phyloP scores from a whole-genome alignment of 257 asterid genomes.

The Perilla frutescens region DNA sequence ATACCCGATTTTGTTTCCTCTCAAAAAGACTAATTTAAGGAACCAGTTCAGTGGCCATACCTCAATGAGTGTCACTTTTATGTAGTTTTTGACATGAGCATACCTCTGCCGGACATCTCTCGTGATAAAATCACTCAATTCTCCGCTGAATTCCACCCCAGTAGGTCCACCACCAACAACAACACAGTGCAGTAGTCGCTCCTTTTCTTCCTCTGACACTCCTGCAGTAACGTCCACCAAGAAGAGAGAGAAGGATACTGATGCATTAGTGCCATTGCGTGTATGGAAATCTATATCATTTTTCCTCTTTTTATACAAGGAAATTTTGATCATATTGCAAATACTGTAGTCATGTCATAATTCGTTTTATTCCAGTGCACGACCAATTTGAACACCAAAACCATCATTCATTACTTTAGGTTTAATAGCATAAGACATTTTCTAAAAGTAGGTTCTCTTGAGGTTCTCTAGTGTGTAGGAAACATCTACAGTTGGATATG shows the following conservation, averaged over 20 bases:
- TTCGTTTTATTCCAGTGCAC: too few relatives aligned
- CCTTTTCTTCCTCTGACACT: conserved; percentile 85
- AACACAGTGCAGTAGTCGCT: conserved; percentile 81
- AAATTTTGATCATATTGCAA: not conserved
- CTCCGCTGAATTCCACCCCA: conserved; percentile 95
- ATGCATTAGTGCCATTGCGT: not conserved
- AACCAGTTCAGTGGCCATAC: conserved; percentile 38
- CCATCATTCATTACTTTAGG: too few relatives aligned
- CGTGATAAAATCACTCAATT: conserved; percentile 87
- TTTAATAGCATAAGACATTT: too few relatives aligned
- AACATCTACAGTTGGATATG: not conserved
- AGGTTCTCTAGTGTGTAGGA: too few relatives aligned
- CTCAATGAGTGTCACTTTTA: conserved; percentile 93
- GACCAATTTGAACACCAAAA: too few relatives aligned
- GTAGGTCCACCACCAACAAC: conserved; percentile 98
- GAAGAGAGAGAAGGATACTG: not conserved
- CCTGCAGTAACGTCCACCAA: conserved; percentile 46
- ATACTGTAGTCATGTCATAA: too few relatives aligned
- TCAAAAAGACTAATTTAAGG: not conserved
- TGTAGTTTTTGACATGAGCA: conserved; percentile 86
- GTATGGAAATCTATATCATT: not conserved
- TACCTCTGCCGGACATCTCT: conserved; percentile 82
- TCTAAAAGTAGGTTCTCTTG: too few relatives aligned
- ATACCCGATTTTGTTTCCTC: not conserved
- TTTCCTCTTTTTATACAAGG: not conserved